A percentile compares a stretch with the other conserved stretches of the same genome.
phyloP scores from a whole-genome alignment of 495 filamentous ascomycete species.

The Paragyromitra xinjiangensis region DNA sequence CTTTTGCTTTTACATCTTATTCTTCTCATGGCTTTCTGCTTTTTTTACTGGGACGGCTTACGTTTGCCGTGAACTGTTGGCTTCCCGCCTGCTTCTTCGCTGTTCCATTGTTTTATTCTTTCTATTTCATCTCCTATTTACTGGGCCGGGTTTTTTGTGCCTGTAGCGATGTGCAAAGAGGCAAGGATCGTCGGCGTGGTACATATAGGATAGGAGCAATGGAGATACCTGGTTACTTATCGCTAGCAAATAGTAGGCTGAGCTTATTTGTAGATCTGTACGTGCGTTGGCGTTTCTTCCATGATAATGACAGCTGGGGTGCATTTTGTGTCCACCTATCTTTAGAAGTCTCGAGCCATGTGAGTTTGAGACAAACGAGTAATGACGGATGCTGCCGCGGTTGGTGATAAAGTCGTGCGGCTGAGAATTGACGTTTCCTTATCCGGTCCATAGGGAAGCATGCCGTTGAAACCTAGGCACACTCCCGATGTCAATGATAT shows the following conservation, averaged over 20 bases:
- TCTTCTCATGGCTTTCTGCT: constrained; percentile 15
- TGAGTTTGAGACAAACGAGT: constrained; percentile 46
- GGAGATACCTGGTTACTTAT: constrained; percentile 47
- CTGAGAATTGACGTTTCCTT: constrained; percentile 24
- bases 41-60: constrained; percentile 30
- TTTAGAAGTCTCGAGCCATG: constrained; percentile 37
- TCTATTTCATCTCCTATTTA: constrained; percentile 32
- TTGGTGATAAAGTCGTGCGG: constrained; percentile 25
- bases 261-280: constrained; percentile 42
- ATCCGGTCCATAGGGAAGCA: background rate
- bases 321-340: constrained; percentile 21
- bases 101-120: constrained; percentile 38
- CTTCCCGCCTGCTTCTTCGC: constrained; percentile 11
- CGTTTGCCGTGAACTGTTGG: constrained; percentile 12
- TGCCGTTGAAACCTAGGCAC: background rate
- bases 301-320: constrained; percentile 26
- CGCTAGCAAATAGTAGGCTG: constrained; percentile 40
- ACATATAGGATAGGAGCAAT: constrained; percentile 38
- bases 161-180: constrained; percentile 38
- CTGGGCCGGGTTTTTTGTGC: constrained; percentile 31
- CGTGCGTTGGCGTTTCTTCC: constrained; percentile 45
- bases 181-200: constrained; percentile 27
- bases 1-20: constrained; percentile 24
- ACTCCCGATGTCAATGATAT: constrained; percentile 7
- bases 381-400: constrained; percentile 33